Base-by-base conservation (phyloP, 2,329 filamentous ascomycete genomes). In the Ambrosiella xylebori region DNA sequence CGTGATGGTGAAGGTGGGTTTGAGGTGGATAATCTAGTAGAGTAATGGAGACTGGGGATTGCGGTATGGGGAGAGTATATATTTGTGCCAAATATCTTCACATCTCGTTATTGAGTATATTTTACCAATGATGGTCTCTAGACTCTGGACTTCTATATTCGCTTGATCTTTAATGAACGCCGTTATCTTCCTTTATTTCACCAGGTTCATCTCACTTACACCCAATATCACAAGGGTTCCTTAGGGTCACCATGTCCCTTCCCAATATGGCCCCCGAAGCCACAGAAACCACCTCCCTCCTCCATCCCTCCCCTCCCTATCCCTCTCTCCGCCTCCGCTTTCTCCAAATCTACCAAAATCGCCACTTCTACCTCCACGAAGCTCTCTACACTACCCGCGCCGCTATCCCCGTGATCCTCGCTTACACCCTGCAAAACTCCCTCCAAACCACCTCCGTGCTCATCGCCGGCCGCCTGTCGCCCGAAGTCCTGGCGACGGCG, bases 391-490 rank as follows among this genome's bases (percentile, higher is more conserved):
- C 93, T 1, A 69, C 86, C 41, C 82, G 79, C 64, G 80, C 80
- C 27, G 86, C 86, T 0, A 68, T 88, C 0, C 87, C 88, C 0
- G 85, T 94, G 2, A 89, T 94, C 61, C 66, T 95, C 41, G 88
- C 88, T 60, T 95, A 95, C 68, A 84, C 84, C 7, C 74, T 95
- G 4, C 88, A 95, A 61, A 94, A 91, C 68, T 89, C 85, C 4
- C 73, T 95, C 0, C 88, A 95, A 66, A 94, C 88, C 0, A 67
- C 86, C 1, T 93, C 87, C 0, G 86, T 95, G 3, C 72, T 95
- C 51, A 82, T 95, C 41, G 87, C 88, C 2, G 88, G 88, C 8
- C 81, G 86, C 2, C 72, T 88, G 0, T 90, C 85, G 0, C 84
- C 88, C 0, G 85, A 93, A 68, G 82, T 88, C 1, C 72, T 95